These are phyloP conservation scores for Tetraselmis striata DNA, from an alignment of 139 green algal species.

Conservation along the genomic window DNA sequence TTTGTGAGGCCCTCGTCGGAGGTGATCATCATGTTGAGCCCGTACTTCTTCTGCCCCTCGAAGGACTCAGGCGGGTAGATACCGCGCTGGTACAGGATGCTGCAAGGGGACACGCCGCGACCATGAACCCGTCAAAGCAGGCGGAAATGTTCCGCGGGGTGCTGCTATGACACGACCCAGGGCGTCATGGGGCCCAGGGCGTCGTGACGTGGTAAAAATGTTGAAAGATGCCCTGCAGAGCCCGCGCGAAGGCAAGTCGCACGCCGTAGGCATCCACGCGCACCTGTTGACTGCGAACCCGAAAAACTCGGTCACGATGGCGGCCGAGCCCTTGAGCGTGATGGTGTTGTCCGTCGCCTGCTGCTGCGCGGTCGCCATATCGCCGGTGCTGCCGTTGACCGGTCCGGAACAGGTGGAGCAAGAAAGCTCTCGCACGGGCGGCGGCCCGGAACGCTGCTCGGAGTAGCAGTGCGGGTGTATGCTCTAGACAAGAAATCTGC, in stretches of 20 bases:
- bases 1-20: conserved; percentile 61
- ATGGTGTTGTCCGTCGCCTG: conserved; percentile 64
- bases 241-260: not conserved
- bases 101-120: too few species aligned
- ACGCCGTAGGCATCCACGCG: not conserved
- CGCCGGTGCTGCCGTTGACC: not conserved
- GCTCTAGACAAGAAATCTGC: too few species aligned
- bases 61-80: conserved; percentile 90
- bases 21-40: conserved; percentile 80
- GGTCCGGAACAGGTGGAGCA: too few species aligned
- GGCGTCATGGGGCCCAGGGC: too few species aligned
- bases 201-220: too few species aligned
- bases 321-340: conserved; percentile 76
- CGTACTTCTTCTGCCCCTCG: conserved; percentile 82
- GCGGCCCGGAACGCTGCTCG: too few species aligned
- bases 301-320: conserved; percentile 92
- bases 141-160: not conserved
- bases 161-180: not conserved
- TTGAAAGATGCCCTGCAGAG: too few species aligned
- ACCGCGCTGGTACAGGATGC: conserved; percentile 94
- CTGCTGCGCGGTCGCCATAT: not conserved
- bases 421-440: too few species aligned
- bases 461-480: too few species aligned
- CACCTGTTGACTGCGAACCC: conserved; percentile 81
- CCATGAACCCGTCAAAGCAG: not conserved